Base-by-base conservation (phyloP, 1,284 basidiomycete species). In the Sphagnurus paluster region DNA sequence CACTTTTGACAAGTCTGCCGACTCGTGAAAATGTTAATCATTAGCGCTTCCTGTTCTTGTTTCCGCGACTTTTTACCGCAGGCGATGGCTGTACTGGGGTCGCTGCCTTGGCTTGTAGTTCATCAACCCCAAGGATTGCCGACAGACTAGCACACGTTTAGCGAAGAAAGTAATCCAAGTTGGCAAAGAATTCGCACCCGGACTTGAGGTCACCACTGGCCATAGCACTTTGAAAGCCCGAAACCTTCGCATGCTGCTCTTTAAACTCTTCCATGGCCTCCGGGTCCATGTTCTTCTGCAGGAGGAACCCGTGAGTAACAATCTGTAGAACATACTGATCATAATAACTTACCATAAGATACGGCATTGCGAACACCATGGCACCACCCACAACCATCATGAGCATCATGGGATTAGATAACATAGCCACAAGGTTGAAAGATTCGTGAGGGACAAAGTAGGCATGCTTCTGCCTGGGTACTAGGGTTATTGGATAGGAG, bases 361-460 rank as follows among this genome's bases (percentile, higher is more conserved):
- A 91, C 1, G 91, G 91, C 77, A 86, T 81, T n/a, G 72, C 79
- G 16, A 90, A 67, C 66, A 90, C 79, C 78, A 93, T 80, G 25
- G 70, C 68, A 23, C 76, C 90, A 34, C 75, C 84, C 54, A 79
- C 72, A 14, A 85, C 70, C 85, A 91, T 89, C 70, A 93, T 80
- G 48, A 94, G 69, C 69, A 91, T 86, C 91, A 94, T 93, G 2
- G 91, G 91, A 61, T 80, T 92, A 57, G 87, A 83, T 59, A 94
- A 71, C 86, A 93, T 88, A 38, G 74, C 81, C 44, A 90, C 48
- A 20, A 92, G 56, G 64, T 90, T 87, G 72, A 93, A 89, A 14
- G 80, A 78, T 60, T 88, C 76, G 13, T 66, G 75, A 17, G 85
- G 81, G 42, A 82, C 75, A 62, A 87, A 93, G 61, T 87, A 90